Evolutionary conservation across 1,139 yeast species (phyloP), one percentile per base, ranked within the genome.

Genomic region (Blastobotrys illinoisensis): DNA sequence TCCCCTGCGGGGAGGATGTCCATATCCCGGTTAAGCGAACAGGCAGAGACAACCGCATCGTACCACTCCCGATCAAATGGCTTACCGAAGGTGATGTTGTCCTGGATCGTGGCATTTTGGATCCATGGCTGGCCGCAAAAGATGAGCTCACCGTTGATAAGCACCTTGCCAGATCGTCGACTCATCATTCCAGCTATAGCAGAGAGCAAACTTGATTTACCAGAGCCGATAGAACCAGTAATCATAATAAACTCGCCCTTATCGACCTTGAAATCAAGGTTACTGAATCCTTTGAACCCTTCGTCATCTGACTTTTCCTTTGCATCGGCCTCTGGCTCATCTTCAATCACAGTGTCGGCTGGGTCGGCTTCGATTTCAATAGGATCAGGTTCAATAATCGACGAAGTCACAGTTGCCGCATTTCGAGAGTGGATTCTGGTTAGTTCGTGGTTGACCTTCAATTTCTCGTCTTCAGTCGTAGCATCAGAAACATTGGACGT

Each of bases 1-100:
- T 90, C 97, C 54, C 96, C 93, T 45, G 86, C 95, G 2, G 93
- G 88, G 51, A 89, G 73, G 49, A 78, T 76, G 20, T 81, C 83
- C 58, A 89, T 74, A 71, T 89, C 97, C 47, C 83, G 79, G 44
- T 74, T 74, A 55, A 89, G 76, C 1, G 88, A 80, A 68, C 96
- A 88, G 1, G 83, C 84, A 44, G 75, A 71, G 28, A 89, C 67
- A 5, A 86, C 84, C 9, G 72, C 69, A 0, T 78, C 71, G 64
- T 89, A 89, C 64, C 74, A 76, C 7, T 72, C 69, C 56, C 77
- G 74, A 55, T 86, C 83, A 57, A 66, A 85, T 1, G 77, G 78
- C 5, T 73, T 66, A 1, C 96, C 97, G 71, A 89, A 90, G 0
- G 79, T 57, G 55, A 89, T 88, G 64, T 90, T 89, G 36, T 87